Conservation (phyloP, 192 early-diverging fungal species). For the Spizellomyces sp. region DNA sequence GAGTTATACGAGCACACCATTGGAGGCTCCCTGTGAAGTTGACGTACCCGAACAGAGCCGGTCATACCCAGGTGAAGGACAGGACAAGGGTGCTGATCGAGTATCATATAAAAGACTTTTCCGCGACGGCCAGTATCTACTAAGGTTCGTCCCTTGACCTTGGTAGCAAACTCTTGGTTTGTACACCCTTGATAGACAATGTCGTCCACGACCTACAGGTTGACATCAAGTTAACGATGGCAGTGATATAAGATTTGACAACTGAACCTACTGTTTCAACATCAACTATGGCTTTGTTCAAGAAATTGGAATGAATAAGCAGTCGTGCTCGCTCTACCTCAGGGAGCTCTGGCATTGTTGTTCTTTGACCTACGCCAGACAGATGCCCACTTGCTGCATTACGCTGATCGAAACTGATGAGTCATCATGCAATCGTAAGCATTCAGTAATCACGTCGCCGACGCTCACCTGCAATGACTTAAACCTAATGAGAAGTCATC, state of each 20-base stretch:
- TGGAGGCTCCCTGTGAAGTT: not conserved
- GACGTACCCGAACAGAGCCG: constrained; percentile 21
- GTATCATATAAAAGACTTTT: constrained; percentile 68
- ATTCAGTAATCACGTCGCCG: no score
- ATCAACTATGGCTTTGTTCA: constrained; percentile 43
- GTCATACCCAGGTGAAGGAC: constrained; percentile 82
- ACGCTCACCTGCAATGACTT: no score
- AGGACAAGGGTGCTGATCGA: constrained; percentile 46
- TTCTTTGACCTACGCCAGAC: not conserved
- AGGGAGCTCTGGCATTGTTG: constrained; percentile 70
- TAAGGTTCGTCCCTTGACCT: constrained; percentile 52
- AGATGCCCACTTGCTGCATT: no score
- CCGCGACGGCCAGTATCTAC: constrained; percentile 70
- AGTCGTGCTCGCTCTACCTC: constrained; percentile 72
- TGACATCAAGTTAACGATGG: not conserved
- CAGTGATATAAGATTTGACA: not conserved
- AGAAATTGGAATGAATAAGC: constrained; percentile 52
- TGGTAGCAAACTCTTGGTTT: constrained; percentile 35
- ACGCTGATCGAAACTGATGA: no score
- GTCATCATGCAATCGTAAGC: no score
- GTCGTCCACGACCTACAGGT: constrained; percentile 17
- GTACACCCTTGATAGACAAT: constrained; percentile 36
- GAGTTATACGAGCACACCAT: not conserved
- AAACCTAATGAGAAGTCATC: no score
- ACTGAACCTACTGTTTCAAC: constrained; percentile 10